Conservation (phyloP, 495 filamentous ascomycete genomes). For the Aspergillus funiculosus region DNA sequence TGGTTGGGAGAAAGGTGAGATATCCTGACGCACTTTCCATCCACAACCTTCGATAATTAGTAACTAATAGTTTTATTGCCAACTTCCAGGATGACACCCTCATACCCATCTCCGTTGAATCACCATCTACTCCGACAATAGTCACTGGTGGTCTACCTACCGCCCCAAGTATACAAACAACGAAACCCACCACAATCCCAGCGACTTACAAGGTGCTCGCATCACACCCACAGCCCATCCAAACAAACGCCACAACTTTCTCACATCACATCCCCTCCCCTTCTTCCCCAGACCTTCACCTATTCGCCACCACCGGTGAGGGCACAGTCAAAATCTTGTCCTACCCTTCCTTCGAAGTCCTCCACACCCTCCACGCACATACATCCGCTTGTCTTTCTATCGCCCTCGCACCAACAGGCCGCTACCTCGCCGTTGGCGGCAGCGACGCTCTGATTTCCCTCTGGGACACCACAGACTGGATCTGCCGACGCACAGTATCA, state of each 20-base stretch:
- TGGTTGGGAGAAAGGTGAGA: constrained; percentile 78
- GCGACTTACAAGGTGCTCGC: constrained; percentile 45
- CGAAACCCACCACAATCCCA: constrained; percentile 17
- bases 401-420: constrained; percentile 66
- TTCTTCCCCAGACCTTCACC: constrained; percentile 32
- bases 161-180: constrained; percentile 5
- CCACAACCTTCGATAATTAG: not conserved
- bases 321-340: constrained; percentile 75
- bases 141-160: constrained; percentile 16
- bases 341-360: constrained; percentile 48
- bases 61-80: not conserved
- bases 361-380: constrained; percentile 71
- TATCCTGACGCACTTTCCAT: too few species aligned
- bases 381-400: constrained; percentile 70
- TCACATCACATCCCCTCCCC: constrained; percentile 52
- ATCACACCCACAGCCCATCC: constrained; percentile 62
- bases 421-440: constrained; percentile 81
- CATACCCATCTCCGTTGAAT: constrained; percentile 54
- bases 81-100: constrained; percentile 59
- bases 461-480: constrained; percentile 92
- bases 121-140: constrained; percentile 34
- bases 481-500: constrained; percentile 74
- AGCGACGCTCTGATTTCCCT: constrained; percentile 82
- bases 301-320: constrained; percentile 79
- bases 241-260: constrained; percentile 80